These are phyloP conservation scores for Penicillium goetzii DNA, from an alignment of 495 filamentous ascomycete species.

Conservation along the genomic window DNA sequence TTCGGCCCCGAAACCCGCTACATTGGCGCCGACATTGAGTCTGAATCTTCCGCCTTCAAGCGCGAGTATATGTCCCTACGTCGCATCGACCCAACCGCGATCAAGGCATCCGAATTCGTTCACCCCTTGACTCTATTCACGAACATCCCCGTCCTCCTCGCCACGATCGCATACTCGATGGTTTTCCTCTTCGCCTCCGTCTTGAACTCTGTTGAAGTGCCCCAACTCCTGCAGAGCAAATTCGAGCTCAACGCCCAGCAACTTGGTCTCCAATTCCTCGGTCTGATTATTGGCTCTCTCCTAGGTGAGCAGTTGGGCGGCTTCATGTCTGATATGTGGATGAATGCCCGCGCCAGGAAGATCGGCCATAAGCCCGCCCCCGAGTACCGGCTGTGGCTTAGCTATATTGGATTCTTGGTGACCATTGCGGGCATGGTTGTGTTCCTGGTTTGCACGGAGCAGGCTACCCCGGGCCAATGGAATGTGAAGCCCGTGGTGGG, in stretches of 20 bases:
- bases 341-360: constrained; percentile 42
- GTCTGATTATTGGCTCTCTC: constrained; percentile 57
- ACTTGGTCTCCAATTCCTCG: constrained; percentile 57
- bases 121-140: constrained; percentile 48
- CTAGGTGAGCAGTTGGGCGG: constrained; percentile 61
- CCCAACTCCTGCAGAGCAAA: constrained; percentile 53
- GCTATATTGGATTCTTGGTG: constrained; percentile 53
- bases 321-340: constrained; percentile 55
- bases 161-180: constrained; percentile 54
- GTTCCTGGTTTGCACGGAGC: constrained; percentile 52
- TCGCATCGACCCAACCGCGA: constrained; percentile 53
- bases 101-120: constrained; percentile 50
- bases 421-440: constrained; percentile 54
- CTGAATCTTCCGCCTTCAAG: constrained; percentile 39
- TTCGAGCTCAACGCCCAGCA: constrained; percentile 57
- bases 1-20: constrained; percentile 63
- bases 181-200: constrained; percentile 55
- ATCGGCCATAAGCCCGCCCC: constrained; percentile 41
- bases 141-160: constrained; percentile 51
- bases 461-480: constrained; percentile 46
- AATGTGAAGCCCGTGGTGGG: constrained; percentile 55
- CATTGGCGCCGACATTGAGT: constrained; percentile 34
- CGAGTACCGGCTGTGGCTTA: constrained; percentile 57
- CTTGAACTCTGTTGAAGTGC: constrained; percentile 56
- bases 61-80: constrained; percentile 49